phyloP scores from a whole-genome alignment of 164 flowering plant genomes.

The Magnolia sinica region DNA sequence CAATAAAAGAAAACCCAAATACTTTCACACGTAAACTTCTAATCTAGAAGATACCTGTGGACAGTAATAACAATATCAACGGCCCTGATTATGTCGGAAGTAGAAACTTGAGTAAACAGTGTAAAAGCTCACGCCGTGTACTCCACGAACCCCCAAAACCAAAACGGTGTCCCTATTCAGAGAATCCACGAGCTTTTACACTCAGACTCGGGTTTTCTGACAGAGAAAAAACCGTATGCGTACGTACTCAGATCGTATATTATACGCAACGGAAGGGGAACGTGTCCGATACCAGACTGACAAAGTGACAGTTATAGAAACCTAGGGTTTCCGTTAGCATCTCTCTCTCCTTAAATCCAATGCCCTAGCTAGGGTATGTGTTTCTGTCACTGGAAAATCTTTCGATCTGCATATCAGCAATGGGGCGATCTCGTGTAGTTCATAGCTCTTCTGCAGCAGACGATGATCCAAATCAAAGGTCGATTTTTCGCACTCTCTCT shows the following conservation, averaged over 20 bases:
- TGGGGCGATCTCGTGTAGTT: conserved; percentile 69
- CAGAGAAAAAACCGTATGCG: background rate
- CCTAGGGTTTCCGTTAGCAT: conserved; percentile 2
- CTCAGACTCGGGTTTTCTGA: background rate
- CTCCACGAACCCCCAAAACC: no score
- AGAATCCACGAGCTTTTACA: no score
- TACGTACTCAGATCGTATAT: background rate
- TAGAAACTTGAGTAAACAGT: no score
- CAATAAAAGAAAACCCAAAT: no score
- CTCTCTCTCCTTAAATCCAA: background rate
- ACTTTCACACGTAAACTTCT: no score
- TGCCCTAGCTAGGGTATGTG: background rate
- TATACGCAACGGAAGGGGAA: background rate
- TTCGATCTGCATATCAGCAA: conserved; percentile 13
- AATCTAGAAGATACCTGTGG: no score
- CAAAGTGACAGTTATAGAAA: conserved; percentile 1
- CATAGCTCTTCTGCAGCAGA: conserved; percentile 33
- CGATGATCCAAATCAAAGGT: conserved; percentile 60
- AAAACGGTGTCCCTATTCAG: no score
- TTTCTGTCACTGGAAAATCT: background rate
- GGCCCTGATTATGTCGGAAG: no score
- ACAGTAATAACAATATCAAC: no score
- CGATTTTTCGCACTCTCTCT: background rate
- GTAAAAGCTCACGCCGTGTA: no score
- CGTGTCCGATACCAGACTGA: background rate